Percentiles rank a stretch among this genome's conserved stretches.
These are phyloP conservation scores for Paxillus rubicundulus DNA, from an alignment of 768 basidiomycete genomes.

Conservation along the genomic window DNA sequence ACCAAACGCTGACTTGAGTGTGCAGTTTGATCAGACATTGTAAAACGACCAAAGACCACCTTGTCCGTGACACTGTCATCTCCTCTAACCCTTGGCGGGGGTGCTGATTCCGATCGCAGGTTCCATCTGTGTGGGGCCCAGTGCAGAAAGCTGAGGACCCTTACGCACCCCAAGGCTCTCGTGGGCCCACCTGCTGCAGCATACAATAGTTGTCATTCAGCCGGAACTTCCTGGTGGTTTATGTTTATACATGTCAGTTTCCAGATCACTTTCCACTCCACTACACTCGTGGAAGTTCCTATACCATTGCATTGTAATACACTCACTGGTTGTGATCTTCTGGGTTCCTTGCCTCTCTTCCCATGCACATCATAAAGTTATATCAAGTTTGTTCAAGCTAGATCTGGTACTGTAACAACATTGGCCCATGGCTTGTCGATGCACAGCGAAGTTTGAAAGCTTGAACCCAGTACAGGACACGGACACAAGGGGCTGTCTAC, in stretches of 20 bases:
- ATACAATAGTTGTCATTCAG: constrained; percentile 44
- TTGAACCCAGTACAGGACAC: background rate
- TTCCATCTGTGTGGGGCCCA: constrained; percentile 96
- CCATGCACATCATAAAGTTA: constrained; percentile 10
- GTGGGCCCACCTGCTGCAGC: constrained; percentile 52
- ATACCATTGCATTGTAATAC: constrained; percentile 18
- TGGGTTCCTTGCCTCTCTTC: constrained; percentile 1
- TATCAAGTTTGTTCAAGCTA: constrained; percentile 2
- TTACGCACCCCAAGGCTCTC: constrained; percentile 68
- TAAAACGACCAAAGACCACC: constrained; percentile 69
- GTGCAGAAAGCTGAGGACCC: constrained; percentile 92
- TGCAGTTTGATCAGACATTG: constrained; percentile 69
- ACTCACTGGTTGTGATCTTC: constrained; percentile 5
- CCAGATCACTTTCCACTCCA: background rate
- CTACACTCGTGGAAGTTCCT: background rate
- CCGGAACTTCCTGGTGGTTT: background rate
- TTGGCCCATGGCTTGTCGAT: background rate
- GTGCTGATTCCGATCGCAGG: constrained; percentile 43
- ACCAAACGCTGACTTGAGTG: constrained; percentile 1
- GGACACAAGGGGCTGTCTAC: too few relatives aligned
- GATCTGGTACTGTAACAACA: background rate
- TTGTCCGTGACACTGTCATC: constrained; percentile 40
- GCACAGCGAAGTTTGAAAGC: background rate
- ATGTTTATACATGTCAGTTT: constrained; percentile 1
- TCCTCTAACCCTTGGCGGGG: background rate